These are phyloP conservation scores for Xylaria sp. DNA, from an alignment of 2,329 filamentous ascomycete species.

Conservation along the genomic window DNA sequence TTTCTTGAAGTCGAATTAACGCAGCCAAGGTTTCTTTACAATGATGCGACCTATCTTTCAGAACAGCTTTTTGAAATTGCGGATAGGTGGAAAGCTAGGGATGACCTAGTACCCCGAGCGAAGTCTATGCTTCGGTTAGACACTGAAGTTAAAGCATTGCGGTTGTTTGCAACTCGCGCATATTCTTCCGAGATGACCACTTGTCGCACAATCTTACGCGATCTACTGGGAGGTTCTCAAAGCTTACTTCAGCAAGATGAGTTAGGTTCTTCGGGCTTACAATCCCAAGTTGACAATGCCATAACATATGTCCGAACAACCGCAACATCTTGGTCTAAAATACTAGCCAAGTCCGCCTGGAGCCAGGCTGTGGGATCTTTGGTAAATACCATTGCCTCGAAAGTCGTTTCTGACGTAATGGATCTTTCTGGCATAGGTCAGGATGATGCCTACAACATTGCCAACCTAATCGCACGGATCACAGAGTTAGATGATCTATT, in stretches of 20 bases:
- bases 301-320: conserved; percentile 64
- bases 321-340: conserved; percentile 66
- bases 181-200: conserved; percentile 70
- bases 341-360: conserved; percentile 71
- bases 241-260: conserved; percentile 69
- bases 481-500: conserved; percentile 71
- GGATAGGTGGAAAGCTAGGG: conserved; percentile 63
- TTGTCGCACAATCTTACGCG: conserved; percentile 70
- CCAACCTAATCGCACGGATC: conserved; percentile 67
- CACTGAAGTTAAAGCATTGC: conserved; percentile 68
- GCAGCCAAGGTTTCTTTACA: conserved; percentile 70
- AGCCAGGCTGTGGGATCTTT: conserved; percentile 71
- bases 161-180: conserved; percentile 69
- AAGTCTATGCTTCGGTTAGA: conserved; percentile 68
- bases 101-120: conserved; percentile 62
- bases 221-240: conserved; percentile 70
- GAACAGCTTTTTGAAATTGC: conserved; percentile 65
- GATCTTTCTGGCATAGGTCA: conserved; percentile 71
- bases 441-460: conserved; percentile 72
- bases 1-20: conserved; percentile 22
- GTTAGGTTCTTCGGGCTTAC: conserved; percentile 56
- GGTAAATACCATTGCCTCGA: conserved; percentile 67
- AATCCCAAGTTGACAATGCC: conserved; percentile 61
- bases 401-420: conserved; percentile 70
- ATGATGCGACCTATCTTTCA: conserved; percentile 72